A percentile compares a stretch with the other conserved stretches of the same genome.
These are phyloP conservation scores for Stygiomarasmius scandens DNA, from an alignment of 1,284 basidiomycete genomes.

Conservation along the genomic window DNA sequence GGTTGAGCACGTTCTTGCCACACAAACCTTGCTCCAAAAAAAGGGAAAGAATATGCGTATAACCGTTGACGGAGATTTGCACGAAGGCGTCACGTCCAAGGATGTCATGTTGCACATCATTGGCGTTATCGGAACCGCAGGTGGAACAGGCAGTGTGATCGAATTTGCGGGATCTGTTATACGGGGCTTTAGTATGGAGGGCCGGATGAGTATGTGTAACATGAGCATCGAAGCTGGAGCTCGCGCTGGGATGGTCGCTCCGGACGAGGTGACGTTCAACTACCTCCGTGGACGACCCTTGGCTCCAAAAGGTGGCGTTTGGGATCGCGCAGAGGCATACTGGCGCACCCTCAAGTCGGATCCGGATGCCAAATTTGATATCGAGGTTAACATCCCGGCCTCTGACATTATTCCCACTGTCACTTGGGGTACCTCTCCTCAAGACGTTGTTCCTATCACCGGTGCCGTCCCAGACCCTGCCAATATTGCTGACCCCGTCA, in stretches of 20 bases:
- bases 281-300: slow-evolving; percentile 89
- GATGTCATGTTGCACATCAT: slow-evolving; percentile 96
- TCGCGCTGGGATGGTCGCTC: slow-evolving; percentile 94
- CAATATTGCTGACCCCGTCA: slow-evolving; percentile 64
- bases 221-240: slow-evolving; percentile 98
- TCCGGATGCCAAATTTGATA: slow-evolving; percentile 88
- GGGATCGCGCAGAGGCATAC: slow-evolving; percentile 88
- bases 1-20: slow-evolving; percentile 96
- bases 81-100: slow-evolving; percentile 90
- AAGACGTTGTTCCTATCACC: slow-evolving; percentile 90
- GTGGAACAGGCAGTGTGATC: slow-evolving; percentile 91
- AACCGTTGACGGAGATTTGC: slow-evolving; percentile 84
- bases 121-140: slow-evolving; percentile 91
- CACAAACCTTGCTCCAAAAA: slow-evolving; percentile 89
- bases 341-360: slow-evolving; percentile 89
- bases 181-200: slow-evolving; percentile 92
- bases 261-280: slow-evolving; percentile 88
- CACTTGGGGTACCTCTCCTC: slow-evolving; percentile 96
- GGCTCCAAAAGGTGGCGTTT: slow-evolving; percentile 84
- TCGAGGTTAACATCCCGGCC: slow-evolving; percentile 84
- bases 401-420: slow-evolving; percentile 93
- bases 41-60: slow-evolving; percentile 98
- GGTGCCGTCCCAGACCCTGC: slow-evolving; percentile 85
- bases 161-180: slow-evolving; percentile 94
- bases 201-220: slow-evolving; percentile 96